phyloP scores from a whole-genome alignment of 2,329 filamentous ascomycete genomes.

The Phyllosticta citribraziliensis region DNA sequence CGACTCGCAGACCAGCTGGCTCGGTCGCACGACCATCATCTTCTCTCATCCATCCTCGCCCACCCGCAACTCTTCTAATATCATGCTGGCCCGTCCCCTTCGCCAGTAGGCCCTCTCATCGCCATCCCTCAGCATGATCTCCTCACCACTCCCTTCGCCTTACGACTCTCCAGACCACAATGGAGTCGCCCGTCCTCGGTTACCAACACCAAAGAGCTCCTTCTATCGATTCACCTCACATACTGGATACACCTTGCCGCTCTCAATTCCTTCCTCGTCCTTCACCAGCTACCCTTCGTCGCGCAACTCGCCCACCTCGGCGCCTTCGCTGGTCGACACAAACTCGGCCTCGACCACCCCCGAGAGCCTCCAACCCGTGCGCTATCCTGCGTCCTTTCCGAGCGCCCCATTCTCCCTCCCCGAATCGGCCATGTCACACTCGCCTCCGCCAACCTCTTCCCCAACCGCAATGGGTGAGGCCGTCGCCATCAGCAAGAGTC shows the following conservation, averaged over 20 bases:
- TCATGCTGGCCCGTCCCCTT: conserved; percentile 9
- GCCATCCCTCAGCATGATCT: conserved; percentile 9
- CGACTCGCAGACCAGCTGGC: conserved; percentile 9
- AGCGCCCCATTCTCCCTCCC: conserved; percentile 58
- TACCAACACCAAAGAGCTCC: conserved; percentile 5
- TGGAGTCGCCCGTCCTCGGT: conserved; percentile 5
- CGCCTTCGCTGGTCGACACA: conserved; percentile 37
- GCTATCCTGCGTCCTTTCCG: conserved; percentile 42
- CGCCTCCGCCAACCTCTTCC: conserved; percentile 40
- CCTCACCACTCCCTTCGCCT: conserved; percentile 5
- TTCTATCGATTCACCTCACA: conserved; percentile 5
- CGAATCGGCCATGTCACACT: conserved; percentile 53
- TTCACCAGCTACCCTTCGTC: conserved; percentile 26
- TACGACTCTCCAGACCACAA: conserved; percentile 9
- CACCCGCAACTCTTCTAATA: conserved; percentile 2
- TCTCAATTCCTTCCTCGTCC: conserved; percentile 8
- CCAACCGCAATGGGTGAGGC: conserved; percentile 55
- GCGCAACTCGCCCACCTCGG: conserved; percentile 30
- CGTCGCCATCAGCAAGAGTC: conserved; percentile 46
- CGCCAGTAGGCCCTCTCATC: conserved; percentile 8
- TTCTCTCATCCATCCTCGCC: background rate
- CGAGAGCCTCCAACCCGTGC: conserved; percentile 48
- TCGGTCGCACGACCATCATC: conserved; percentile 11
- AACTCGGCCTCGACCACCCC: conserved; percentile 56
- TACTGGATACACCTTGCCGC: conserved; percentile 1